Conservation (phyloP, 1,284 basidiomycete species). For the Termitomyces sp. region DNA sequence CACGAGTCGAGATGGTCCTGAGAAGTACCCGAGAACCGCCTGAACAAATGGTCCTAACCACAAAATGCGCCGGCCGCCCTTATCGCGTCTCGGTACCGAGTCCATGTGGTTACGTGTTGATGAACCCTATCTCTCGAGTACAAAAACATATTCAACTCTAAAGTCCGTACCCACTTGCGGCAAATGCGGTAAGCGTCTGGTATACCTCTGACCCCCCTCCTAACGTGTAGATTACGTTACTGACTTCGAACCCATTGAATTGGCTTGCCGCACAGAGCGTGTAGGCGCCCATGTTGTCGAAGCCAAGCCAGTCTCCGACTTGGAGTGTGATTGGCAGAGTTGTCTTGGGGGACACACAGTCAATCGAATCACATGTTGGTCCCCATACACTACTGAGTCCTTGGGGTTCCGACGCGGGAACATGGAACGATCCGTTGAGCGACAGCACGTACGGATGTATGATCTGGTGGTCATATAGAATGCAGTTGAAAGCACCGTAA, state of each 20-base stretch:
- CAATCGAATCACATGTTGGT: constrained; percentile 88
- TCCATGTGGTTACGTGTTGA: constrained; percentile 15
- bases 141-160: constrained; percentile 15
- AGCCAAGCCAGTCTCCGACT: constrained; percentile 91
- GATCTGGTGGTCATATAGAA: constrained; percentile 89
- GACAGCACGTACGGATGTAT: constrained; percentile 80
- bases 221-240: constrained; percentile 60
- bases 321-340: constrained; percentile 58
- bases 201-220: constrained; percentile 36
- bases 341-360: constrained; percentile 67
- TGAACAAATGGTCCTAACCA: constrained; percentile 23
- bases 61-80: constrained; percentile 21
- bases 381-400: constrained; percentile 63
- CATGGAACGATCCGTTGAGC: constrained; percentile 48
- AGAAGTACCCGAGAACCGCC: constrained; percentile 27
- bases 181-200: constrained; percentile 25
- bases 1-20: constrained; percentile 24
- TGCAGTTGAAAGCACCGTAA: constrained; percentile 98
- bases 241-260: constrained; percentile 80
- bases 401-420: constrained; percentile 42
- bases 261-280: constrained; percentile 87
- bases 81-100: constrained; percentile 31
- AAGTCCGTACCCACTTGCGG: constrained; percentile 25
- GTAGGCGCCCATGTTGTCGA: constrained; percentile 92
- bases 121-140: constrained; percentile 8